Conservation (phyloP, 1,139 yeast species). For the Magnusiomyces clavatus region DNA sequence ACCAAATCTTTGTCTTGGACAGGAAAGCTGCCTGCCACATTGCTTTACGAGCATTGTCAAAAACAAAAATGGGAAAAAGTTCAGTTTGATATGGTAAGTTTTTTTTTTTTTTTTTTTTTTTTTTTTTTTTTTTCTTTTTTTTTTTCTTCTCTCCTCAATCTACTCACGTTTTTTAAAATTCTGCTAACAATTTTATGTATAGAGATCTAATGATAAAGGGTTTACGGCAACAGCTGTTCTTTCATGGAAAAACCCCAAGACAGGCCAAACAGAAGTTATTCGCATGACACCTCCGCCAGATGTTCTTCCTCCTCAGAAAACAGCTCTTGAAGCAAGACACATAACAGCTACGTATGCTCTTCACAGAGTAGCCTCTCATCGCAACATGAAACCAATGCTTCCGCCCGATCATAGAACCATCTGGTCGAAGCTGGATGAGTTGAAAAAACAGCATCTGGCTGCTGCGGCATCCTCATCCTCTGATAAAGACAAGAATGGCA, state of each 20-base stretch:
- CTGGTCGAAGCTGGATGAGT: slow-evolving; percentile 66
- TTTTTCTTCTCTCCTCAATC: neutral
- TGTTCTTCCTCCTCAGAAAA: slow-evolving; percentile 54
- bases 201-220: slow-evolving; percentile 43
- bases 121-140: neutral
- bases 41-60: slow-evolving; percentile 82
- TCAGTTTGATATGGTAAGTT: slow-evolving; percentile 56
- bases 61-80: slow-evolving; percentile 87
- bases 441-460: slow-evolving; percentile 25
- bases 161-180: neutral
- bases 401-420: slow-evolving; percentile 74
- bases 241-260: slow-evolving; percentile 73
- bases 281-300: slow-evolving; percentile 53
- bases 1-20: slow-evolving; percentile 74
- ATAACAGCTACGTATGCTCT: slow-evolving; percentile 83
- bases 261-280: slow-evolving; percentile 55
- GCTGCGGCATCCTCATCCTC: slow-evolving; percentile 16
- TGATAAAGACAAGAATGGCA: slow-evolving; percentile 11
- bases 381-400: slow-evolving; percentile 77
- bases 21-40: slow-evolving; percentile 83
- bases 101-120: neutral
- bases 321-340: slow-evolving; percentile 85
- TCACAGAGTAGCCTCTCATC: slow-evolving; percentile 69
- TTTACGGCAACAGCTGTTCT: slow-evolving; percentile 53
- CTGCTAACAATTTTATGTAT: neutral